A percentile compares a stretch with the other conserved stretches of the same genome.
Evolutionary conservation across 2,329 filamentous ascomycete genomes (phyloP).

Genomic region (Aspergillus persii): DNA sequence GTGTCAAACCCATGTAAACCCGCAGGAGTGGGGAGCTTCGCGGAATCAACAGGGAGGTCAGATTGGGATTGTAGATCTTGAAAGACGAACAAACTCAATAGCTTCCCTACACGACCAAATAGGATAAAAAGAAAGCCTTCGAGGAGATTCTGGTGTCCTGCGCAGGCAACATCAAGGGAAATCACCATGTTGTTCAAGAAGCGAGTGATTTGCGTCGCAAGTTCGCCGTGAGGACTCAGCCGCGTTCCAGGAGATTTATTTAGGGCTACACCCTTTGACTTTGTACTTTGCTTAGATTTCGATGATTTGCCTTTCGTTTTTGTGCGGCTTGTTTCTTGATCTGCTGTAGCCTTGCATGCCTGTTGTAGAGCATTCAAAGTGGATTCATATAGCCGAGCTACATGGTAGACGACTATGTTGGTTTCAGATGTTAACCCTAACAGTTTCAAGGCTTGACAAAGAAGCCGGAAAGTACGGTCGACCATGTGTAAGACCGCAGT

Average conservation of each 20-base stretch:
- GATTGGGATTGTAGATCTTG: constrained; percentile 29
- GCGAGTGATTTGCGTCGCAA: constrained; percentile 21
- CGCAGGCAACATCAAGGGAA: constrained; percentile 25
- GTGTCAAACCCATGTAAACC: constrained; percentile 28
- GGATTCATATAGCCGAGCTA: constrained; percentile 34
- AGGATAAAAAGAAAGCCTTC: constrained; percentile 43
- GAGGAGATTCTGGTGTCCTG: constrained; percentile 33
- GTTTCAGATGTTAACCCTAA: constrained; percentile 9
- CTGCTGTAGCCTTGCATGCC: constrained; percentile 21
- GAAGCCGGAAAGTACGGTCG: constrained; percentile 24
- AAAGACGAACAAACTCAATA: constrained; percentile 42
- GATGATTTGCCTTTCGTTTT: constrained; percentile 3
- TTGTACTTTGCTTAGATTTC: constrained; percentile 15
- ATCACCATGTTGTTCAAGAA: constrained; percentile 31
- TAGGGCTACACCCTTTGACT: constrained; percentile 8
- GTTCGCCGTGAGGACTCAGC: constrained; percentile 12
- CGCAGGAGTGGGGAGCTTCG: constrained; percentile 30
- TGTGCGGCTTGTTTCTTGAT: constrained; percentile 1
- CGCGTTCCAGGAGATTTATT: neutral
- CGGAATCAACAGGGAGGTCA: constrained; percentile 21
- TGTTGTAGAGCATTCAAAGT: constrained; percentile 26
- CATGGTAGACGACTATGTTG: constrained; percentile 32
- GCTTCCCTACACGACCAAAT: constrained; percentile 39
- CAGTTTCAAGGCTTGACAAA: constrained; percentile 28
- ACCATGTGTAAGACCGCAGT: constrained; percentile 20